Evolutionary conservation across 1,139 yeast genomes (phyloP), one percentile per base, ranked within the genome.

Genomic region (Eremothecium sinecaudum): DNA sequence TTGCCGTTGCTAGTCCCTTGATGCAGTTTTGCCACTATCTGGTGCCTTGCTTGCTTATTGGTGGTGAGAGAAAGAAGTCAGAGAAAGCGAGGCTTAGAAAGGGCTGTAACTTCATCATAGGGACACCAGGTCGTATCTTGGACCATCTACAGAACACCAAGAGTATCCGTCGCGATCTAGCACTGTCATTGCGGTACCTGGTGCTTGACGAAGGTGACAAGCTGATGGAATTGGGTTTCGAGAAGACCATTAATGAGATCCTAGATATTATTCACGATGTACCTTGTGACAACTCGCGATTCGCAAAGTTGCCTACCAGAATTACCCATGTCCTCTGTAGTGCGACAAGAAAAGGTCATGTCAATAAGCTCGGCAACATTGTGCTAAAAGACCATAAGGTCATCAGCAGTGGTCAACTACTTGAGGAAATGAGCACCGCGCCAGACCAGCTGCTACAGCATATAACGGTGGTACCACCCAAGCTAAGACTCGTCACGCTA

Each of bases 121-220:
- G 92, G 13, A 86, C 96, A 0, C 96, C 96, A 2, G 96, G 96
- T 33, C 69, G 96, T 45, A 65, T 86, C 35, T 80, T 83, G 3
- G 98, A 90, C 57, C 98, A 90, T 63, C 74, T 90, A 46, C 94
- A 84, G 43, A 82, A 86, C 55, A 90, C 98, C 0, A 64, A 67
- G 37, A 71, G 76, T 2, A 69, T 86, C 50, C 81, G 90, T 0
- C 71, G 70, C 39, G 73, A 79, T 15, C 78, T 84, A 44, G 61
- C 82, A 19, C 66, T 81, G 5, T 75, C 82, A 38, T 67, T 87
- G 31, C 66, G 95, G 48, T 90, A 86, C 72, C 70, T 87, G 19
- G 76, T 90, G 12, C 60, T 90, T 43, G 98, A 90, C 61, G 98
- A 90, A 66, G 98, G 97, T 56, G 98, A 90, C 61, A 73, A 87